phyloP scores from a whole-genome alignment of 345 rosid species.

The Salix exigua region DNA sequence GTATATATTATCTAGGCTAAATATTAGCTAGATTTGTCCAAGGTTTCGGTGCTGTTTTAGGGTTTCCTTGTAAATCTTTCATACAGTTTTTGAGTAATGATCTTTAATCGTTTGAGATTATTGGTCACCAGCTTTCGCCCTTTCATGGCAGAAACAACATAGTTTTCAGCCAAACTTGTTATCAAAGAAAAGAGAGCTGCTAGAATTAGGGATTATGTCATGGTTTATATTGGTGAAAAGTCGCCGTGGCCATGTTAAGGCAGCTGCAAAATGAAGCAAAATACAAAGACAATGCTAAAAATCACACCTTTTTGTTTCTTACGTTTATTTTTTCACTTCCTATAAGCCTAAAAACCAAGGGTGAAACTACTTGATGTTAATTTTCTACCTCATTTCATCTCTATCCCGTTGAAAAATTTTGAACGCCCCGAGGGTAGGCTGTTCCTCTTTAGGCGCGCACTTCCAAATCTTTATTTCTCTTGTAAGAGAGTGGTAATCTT shows the following conservation, averaged over 20 bases:
- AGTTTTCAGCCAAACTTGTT: conserved; percentile 22
- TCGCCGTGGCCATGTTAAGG: conserved; percentile 4
- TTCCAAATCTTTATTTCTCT: not conserved
- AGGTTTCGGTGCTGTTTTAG: not conserved
- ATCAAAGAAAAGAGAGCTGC: conserved; percentile 15
- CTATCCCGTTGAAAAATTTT: not conserved
- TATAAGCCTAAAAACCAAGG: not conserved
- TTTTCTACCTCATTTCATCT: not conserved
- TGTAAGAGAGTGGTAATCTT: not conserved
- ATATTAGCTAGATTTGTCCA: not conserved
- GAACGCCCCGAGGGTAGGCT: not conserved
- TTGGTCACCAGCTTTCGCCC: not conserved
- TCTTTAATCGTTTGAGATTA: not conserved
- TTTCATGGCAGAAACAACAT: not conserved
- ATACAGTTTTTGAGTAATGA: not conserved
- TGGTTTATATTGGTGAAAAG: conserved; percentile 21
- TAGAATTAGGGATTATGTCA: conserved; percentile 7
- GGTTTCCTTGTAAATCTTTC: not conserved
- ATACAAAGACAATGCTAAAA: not conserved
- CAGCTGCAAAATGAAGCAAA: conserved; percentile 6
- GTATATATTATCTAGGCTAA: not conserved
- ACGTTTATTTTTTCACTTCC: not conserved
- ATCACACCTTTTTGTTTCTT: not conserved
- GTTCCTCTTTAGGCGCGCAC: not conserved
- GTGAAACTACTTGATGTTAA: not conserved